Percentiles rank a stretch among this genome's conserved stretches.
These are phyloP conservation scores for Melanogaster broomeanus DNA, from an alignment of 768 basidiomycete species.

Conservation along the genomic window DNA sequence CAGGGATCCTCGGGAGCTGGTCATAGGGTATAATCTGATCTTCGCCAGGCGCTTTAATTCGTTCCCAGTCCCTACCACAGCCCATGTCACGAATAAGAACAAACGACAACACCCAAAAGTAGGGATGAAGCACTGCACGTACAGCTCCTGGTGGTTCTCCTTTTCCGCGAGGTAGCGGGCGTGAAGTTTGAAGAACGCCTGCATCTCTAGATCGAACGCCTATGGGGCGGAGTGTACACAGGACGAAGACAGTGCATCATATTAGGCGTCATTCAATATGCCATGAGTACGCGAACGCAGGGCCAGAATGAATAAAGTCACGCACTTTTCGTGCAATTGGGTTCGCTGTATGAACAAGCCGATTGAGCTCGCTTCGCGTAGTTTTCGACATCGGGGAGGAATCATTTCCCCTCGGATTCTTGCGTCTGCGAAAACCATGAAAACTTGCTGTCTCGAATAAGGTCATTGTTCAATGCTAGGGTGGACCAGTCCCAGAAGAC, in stretches of 20 bases:
- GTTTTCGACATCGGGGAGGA: conserved; percentile 39
- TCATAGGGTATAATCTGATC: conserved; percentile 88
- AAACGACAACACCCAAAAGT: conserved; percentile 5
- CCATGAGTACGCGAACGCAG: conserved; percentile 39
- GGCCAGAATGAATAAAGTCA: conserved; percentile 26
- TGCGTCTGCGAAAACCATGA: conserved; percentile 42
- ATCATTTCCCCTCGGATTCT: conserved; percentile 49
- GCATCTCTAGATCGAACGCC: conserved; percentile 91
- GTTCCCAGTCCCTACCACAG: conserved; percentile 77
- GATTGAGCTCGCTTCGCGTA: conserved; percentile 69
- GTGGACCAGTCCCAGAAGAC: neutral
- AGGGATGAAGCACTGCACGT: conserved; percentile 28
- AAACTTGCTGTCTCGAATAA: conserved; percentile 36
- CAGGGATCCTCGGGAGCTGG: conserved; percentile 57
- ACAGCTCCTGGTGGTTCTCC: conserved; percentile 88
- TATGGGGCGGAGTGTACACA: conserved; percentile 35
- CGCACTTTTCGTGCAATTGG: conserved; percentile 57
- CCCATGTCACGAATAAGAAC: conserved; percentile 6
- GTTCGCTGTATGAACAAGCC: conserved; percentile 63
- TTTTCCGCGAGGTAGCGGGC: conserved; percentile 91
- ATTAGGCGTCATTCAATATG: neutral
- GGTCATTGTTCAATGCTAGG: conserved; percentile 9
- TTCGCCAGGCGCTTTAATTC: conserved; percentile 81
- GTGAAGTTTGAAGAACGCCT: conserved; percentile 94
- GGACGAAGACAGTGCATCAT: neutral